phyloP scores from a whole-genome alignment of 495 filamentous ascomycete species.

The Aspergillus haitiensis region DNA sequence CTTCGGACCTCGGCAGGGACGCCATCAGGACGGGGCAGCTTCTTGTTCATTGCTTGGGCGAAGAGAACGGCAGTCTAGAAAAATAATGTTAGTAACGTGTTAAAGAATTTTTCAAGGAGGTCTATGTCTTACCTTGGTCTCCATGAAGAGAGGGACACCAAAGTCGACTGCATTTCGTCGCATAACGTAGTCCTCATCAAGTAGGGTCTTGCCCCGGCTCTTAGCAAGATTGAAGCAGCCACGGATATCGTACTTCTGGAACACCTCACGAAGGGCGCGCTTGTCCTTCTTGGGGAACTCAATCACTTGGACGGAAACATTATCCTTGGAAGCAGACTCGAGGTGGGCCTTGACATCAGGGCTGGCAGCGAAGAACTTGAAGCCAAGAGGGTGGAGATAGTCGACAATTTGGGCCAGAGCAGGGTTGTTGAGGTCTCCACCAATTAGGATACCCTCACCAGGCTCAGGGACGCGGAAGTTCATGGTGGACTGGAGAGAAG shows the following conservation, averaged over 20 bases:
- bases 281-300: constrained; percentile 98
- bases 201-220: constrained; percentile 74
- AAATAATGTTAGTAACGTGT: constrained; percentile 16
- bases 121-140: constrained; percentile 78
- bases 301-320: constrained; percentile 79
- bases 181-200: constrained; percentile 98
- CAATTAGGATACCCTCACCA: constrained; percentile 91
- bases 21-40: constrained; percentile 77
- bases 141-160: constrained; percentile 96
- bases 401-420: constrained; percentile 76
- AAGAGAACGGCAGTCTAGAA: constrained; percentile 89
- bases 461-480: constrained; percentile 96
- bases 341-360: constrained; percentile 77
- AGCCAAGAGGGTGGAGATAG: constrained; percentile 82
- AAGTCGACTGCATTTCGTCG: constrained; percentile 97
- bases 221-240: constrained; percentile 95
- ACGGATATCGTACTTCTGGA: constrained; percentile 93
- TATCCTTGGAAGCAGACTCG: constrained; percentile 65
- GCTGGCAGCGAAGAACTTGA: constrained; percentile 89
- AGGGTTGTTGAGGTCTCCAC: constrained; percentile 69
- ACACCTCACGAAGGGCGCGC: constrained; percentile 89
- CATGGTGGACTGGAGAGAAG: constrained; percentile 94
- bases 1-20: constrained; percentile 86
- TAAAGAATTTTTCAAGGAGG: neutral
- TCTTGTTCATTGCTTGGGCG: constrained; percentile 92